Base-by-base conservation (phyloP, 176 grass and related monocot species). In the Oryza longistaminata region DNA sequence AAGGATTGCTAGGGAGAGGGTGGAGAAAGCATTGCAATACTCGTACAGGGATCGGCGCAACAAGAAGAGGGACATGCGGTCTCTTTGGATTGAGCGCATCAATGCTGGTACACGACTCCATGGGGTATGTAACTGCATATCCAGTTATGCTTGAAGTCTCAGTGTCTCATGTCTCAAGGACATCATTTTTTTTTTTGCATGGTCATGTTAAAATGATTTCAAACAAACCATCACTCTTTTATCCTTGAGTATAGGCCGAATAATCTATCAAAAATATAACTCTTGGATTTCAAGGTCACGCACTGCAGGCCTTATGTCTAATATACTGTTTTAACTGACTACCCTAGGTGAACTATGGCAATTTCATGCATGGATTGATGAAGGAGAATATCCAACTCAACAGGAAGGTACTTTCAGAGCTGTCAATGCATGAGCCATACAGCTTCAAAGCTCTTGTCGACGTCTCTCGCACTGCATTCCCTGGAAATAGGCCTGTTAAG, bases 341-440 rank as follows among this genome's bases (percentile, higher is more conserved):
- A 17, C n/a, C 19, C 27, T 75, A 98, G 96, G 96, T 96, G 73
- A 98, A 94, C 73, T 98, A 96, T 73, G 91, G 90, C 24, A 96
- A 96, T 78, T 98, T 96, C 70, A 94, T 98, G 91, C 93, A 95
- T 90, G 96, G 96, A 62, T 50, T 98, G 62, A 81, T 94, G 93
- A 94, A 95, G 88, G 93, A 98, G 84, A 98, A 96, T 84, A 89
- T 96, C 81, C 93, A 98, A 43, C 86, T 98, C 72, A 98, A 98
- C 78, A 89, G 96, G 76, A 96, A 96, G 87, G 93, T 96, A 40
- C 86, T 95, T 27, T 95, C 91, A 3, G 93, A 98, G 86, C 76
- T 98, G 78, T 93, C 91, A 12, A 94, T 96, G 91, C 96, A 96
- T 66, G 91, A 98, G 77, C 96, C 93, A 71, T 92, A 94, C 89